Evolutionary conservation across 345 rosid genomes (phyloP).

Genomic region (Populus davidiana): DNA sequence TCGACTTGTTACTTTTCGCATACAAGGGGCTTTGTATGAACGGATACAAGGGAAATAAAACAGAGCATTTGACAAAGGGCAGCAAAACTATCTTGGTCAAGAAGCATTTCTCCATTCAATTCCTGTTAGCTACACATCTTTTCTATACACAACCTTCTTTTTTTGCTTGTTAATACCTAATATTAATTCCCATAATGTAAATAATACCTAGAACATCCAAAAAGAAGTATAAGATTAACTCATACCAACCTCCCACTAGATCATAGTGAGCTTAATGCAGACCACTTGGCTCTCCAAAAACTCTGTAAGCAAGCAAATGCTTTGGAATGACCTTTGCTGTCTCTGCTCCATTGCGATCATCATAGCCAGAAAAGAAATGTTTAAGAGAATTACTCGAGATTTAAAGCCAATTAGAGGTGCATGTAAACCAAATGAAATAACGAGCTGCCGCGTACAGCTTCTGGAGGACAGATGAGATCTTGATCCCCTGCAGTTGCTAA

Average conservation of each 20-base stretch:
- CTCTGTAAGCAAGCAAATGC: constrained; percentile 57
- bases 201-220: not conserved
- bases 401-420: not conserved
- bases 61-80: not conserved
- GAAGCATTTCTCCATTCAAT: not conserved
- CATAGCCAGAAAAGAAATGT: not conserved
- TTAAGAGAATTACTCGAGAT: not conserved
- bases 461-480: constrained; percentile 77
- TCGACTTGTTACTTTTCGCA: too few relatives aligned
- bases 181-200: not conserved
- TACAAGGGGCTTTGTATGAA: too few relatives aligned
- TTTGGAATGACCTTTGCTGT: constrained; percentile 67
- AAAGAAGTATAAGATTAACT: not conserved
- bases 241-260: constrained; percentile 66
- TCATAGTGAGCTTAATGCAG: constrained; percentile 88
- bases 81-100: not conserved
- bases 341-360: constrained; percentile 43
- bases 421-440: not conserved
- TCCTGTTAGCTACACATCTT: not conserved
- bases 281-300: constrained; percentile 67
- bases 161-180: too few relatives aligned
- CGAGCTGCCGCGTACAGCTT: constrained; percentile 70
- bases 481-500: constrained; percentile 81
- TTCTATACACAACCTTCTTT: not conserved
- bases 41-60: too few relatives aligned